These are phyloP conservation scores for Flammula alnicola DNA, from an alignment of 1,284 basidiomycete species.

Conservation along the genomic window DNA sequence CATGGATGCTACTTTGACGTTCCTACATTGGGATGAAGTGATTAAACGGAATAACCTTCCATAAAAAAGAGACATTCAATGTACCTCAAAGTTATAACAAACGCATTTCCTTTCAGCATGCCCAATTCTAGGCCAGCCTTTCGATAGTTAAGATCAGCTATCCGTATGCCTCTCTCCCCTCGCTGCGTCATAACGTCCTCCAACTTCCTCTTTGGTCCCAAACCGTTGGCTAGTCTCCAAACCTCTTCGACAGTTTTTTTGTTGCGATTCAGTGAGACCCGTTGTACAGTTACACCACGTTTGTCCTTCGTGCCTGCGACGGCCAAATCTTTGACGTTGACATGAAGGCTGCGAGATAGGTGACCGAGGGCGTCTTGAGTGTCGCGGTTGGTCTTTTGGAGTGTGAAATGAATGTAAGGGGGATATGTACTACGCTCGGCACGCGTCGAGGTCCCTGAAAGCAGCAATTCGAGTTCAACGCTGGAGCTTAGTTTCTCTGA, in stretches of 20 bases:
- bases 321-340: slow-evolving; percentile 79
- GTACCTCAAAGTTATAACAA: slow-evolving; percentile 92
- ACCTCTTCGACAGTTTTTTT: slow-evolving; percentile 84
- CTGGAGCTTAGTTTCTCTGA: not conserved
- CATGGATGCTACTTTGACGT: slow-evolving; percentile 76
- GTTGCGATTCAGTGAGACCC: slow-evolving; percentile 84
- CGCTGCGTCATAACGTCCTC: slow-evolving; percentile 68
- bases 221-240: slow-evolving; percentile 79
- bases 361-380: slow-evolving; percentile 92
- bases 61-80: slow-evolving; percentile 30
- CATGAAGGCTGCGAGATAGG: slow-evolving; percentile 77
- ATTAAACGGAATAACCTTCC: not conserved
- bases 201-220: slow-evolving; percentile 60
- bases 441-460: slow-evolving; percentile 28
- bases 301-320: slow-evolving; percentile 99
- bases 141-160: slow-evolving; percentile 88
- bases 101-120: slow-evolving; percentile 95
- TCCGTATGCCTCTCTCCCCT: slow-evolving; percentile 89
- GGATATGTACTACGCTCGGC: slow-evolving; percentile 69
- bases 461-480: not conserved
- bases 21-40: slow-evolving; percentile 52
- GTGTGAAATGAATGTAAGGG: slow-evolving; percentile 94
- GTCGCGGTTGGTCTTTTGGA: slow-evolving; percentile 98
- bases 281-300: slow-evolving; percentile 93
- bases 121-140: slow-evolving; percentile 87